phyloP scores from a whole-genome alignment of 345 rosid genomes.

The Clarkia xantiana region DNA sequence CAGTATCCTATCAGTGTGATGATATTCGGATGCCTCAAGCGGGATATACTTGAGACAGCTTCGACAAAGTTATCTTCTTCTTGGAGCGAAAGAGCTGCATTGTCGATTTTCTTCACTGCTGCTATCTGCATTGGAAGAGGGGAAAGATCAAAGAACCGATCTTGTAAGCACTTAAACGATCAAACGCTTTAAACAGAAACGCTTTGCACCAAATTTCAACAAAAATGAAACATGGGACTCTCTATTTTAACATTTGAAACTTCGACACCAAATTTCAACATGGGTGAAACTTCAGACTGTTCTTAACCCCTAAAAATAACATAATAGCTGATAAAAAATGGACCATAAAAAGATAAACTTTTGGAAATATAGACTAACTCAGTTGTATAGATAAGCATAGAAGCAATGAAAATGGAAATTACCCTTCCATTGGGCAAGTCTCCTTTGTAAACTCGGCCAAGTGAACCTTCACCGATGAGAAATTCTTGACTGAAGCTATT shows the following conservation, averaged over 20 bases:
- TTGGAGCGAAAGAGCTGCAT: slow-evolving; percentile 72
- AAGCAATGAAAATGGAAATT: neutral
- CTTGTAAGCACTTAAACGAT: too few relatives aligned
- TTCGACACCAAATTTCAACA: too few relatives aligned
- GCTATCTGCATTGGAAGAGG: slow-evolving; percentile 25
- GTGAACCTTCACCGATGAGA: slow-evolving; percentile 91
- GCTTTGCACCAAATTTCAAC: too few relatives aligned
- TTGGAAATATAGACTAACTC: neutral
- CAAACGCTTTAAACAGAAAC: too few relatives aligned
- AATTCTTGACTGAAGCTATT: slow-evolving; percentile 92
- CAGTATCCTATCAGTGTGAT: slow-evolving; percentile 79
- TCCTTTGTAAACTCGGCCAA: slow-evolving; percentile 94
- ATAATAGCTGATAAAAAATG: too few relatives aligned
- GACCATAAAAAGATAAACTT: neutral
- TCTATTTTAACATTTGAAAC: too few relatives aligned
- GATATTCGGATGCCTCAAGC: slow-evolving; percentile 84
- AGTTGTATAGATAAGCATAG: too few relatives aligned
- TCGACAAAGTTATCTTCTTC: slow-evolving; percentile 92
- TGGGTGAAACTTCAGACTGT: too few relatives aligned
- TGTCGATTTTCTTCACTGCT: slow-evolving; percentile 94
- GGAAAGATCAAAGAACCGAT: too few relatives aligned
- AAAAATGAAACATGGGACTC: too few relatives aligned
- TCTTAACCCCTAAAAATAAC: too few relatives aligned
- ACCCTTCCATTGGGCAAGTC: slow-evolving; percentile 90
- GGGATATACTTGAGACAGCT: slow-evolving; percentile 87